A percentile compares a stretch with the other conserved stretches of the same genome.
phyloP scores from a whole-genome alignment of 2,329 filamentous ascomycete genomes.

The Aspergillus sp. region DNA sequence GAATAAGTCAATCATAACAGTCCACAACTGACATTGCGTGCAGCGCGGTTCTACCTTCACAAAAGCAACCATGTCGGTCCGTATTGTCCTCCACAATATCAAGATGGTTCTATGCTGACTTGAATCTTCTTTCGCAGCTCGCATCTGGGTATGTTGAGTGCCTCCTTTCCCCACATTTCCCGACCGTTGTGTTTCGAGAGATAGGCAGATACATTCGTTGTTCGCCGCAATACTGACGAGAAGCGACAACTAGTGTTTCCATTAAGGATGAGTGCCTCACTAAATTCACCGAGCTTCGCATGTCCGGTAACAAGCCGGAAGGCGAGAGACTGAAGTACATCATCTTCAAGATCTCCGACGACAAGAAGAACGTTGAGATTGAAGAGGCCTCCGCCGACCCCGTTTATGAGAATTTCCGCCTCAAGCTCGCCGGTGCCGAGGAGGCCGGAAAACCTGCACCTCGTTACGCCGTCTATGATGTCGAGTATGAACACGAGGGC shows the following conservation, averaged over 20 bases:
- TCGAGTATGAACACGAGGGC: constrained; percentile 47
- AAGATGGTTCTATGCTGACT: constrained; percentile 1
- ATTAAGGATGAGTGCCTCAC: constrained; percentile 44
- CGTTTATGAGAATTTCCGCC: constrained; percentile 46
- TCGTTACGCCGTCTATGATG: constrained; percentile 48
- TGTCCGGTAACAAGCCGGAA: constrained; percentile 27
- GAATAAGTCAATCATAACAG: too few species aligned
- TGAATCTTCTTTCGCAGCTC: constrained; percentile 19
- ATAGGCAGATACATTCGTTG: too few species aligned
- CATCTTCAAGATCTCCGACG: constrained; percentile 49
- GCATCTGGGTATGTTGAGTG: constrained; percentile 30
- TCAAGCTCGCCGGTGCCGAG: constrained; percentile 39
- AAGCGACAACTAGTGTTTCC: constrained; percentile 32
- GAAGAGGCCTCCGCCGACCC: constrained; percentile 40
- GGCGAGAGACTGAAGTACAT: constrained; percentile 41
- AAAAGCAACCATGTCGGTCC: constrained; percentile 30
- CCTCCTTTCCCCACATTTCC: not conserved
- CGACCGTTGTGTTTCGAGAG: too few species aligned
- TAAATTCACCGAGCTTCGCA: constrained; percentile 44
- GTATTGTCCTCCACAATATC: constrained; percentile 9
- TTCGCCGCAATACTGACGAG: too few species aligned
- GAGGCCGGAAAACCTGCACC: constrained; percentile 41
- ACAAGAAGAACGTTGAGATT: constrained; percentile 47
- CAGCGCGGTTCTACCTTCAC: constrained; percentile 8
- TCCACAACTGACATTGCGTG: too few species aligned